phyloP scores from a whole-genome alignment of 495 filamentous ascomycete genomes.

The Tuber umbilicatum region DNA sequence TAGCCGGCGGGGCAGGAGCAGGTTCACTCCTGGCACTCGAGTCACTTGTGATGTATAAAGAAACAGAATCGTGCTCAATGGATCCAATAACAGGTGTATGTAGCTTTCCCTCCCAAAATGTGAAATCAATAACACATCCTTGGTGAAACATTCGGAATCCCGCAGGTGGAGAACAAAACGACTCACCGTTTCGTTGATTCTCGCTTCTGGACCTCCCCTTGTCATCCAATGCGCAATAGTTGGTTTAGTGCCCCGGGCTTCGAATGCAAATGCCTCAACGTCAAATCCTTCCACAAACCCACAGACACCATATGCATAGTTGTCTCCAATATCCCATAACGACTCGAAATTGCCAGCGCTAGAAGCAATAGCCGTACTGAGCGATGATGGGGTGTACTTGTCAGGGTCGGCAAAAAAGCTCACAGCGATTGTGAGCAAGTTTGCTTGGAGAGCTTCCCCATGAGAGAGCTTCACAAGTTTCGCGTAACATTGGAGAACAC shows the following conservation, averaged over 20 bases:
- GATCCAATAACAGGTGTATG: conserved; percentile 52
- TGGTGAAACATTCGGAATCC: conserved; percentile 7
- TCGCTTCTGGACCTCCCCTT: conserved; percentile 57
- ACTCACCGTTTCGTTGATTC: conserved; percentile 61
- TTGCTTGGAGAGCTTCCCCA: conserved; percentile 81
- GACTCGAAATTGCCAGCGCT: conserved; percentile 85
- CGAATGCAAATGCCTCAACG: conserved; percentile 53
- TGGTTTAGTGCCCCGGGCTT: conserved; percentile 54
- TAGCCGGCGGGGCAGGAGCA: conserved; percentile 75
- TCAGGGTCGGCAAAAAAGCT: conserved; percentile 92
- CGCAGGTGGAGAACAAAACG: conserved; percentile 12
- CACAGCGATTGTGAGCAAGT: conserved; percentile 83
- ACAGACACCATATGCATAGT: conserved; percentile 86
- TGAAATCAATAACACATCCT: conserved; percentile 28
- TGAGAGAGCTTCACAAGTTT: conserved; percentile 83
- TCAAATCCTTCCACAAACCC: conserved; percentile 74
- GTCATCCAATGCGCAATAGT: conserved; percentile 55
- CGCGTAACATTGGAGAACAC: conserved; percentile 89
- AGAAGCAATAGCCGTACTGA: conserved; percentile 87
- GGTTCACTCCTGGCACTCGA: conserved; percentile 43
- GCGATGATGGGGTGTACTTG: conserved; percentile 69
- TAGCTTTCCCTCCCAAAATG: conserved; percentile 29
- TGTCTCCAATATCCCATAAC: conserved; percentile 92
- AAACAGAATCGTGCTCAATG: conserved; percentile 81
- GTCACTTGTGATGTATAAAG: conserved; percentile 61